Evolutionary conservation across 1,284 basidiomycete species (phyloP).

Genomic region (Mycosarcoma mackinlayi): DNA sequence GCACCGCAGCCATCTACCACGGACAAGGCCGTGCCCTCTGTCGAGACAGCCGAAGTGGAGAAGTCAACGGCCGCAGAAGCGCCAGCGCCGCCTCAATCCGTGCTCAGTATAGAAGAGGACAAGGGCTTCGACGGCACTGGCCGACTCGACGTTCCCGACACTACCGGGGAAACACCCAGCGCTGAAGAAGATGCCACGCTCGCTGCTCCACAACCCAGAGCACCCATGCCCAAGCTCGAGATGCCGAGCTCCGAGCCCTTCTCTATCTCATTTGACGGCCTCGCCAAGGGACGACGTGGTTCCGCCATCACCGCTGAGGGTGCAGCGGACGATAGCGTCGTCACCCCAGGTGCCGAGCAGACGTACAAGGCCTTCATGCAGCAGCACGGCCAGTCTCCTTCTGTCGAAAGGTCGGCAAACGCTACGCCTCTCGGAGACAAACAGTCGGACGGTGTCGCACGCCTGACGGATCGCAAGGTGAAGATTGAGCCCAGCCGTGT

Average conservation of each 20-base stretch:
- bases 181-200: slow-evolving; percentile 1
- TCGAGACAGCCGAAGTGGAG: not conserved
- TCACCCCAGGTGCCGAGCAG: slow-evolving; percentile 53
- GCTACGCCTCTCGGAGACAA: slow-evolving; percentile 25
- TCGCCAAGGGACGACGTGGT: slow-evolving; percentile 21
- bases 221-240: slow-evolving; percentile 56
- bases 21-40: not conserved
- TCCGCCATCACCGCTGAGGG: slow-evolving; percentile 19
- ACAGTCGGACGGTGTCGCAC: slow-evolving; percentile 35
- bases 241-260: slow-evolving; percentile 63
- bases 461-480: slow-evolving; percentile 46
- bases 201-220: slow-evolving; percentile 17
- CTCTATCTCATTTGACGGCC: slow-evolving; percentile 46
- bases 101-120: slow-evolving; percentile 58
- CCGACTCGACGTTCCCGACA: slow-evolving; percentile 47
- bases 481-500: slow-evolving; percentile 47
- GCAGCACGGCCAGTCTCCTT: slow-evolving; percentile 28
- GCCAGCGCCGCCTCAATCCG: slow-evolving; percentile 26
- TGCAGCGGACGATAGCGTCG: slow-evolving; percentile 23
- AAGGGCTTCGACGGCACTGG: slow-evolving; percentile 63
- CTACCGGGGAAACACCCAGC: slow-evolving; percentile 1
- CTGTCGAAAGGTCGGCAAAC: slow-evolving; percentile 19
- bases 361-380: slow-evolving; percentile 50
- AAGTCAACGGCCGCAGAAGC: not conserved
- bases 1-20: not conserved